Base-by-base conservation (phyloP, 768 basidiomycete species). In the Tylopilus subfusipes region DNA sequence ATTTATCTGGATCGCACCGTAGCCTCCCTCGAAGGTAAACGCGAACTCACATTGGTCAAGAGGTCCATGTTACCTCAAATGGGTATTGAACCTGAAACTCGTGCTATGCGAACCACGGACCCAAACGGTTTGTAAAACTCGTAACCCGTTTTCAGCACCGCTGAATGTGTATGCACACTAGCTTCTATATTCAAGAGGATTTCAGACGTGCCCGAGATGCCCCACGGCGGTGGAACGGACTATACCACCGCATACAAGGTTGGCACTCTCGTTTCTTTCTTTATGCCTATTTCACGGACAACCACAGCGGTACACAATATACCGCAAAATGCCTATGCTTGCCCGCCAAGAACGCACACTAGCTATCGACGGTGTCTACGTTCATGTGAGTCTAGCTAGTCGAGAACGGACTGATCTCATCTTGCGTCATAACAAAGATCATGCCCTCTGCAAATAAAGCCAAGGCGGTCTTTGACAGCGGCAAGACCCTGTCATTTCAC, bases 1-100 rank as follows among this genome's bases (percentile, higher is more conserved):
- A 85, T 93, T 30, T 95, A 95, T 25, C 80, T 98, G 27, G 97
- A 98, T 69, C 81, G 95, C 19, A 98, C 97, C 0, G 96, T 98
- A n/a, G 93, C 92, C 33, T 93, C 91, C 73, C 73, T 98, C 64
- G 88, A 92, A 68, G 94, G 93, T 6, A 90, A 88, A 64, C 79
- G 83, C 13, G 90, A 95, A 61, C 76, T 98, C 18, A 79, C 87
- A 12, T 77, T 98, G 13, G 85, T 94, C 52, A 88, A 88, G 71
- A 77, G 83, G 62, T 85, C 81, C 53, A 88, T 86, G 80, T 75
- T 96, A 2, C 83, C 83, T 12, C 78, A 82, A 44, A 78, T 91
- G 64, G 87, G 85, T 16, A 80, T 85, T 31, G 82, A 88, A 53
- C 81, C 85, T 25, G 79, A 83, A 56, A 84, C 82, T 54, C 81